Conservation (phyloP, 2,329 filamentous ascomycete species). For the Pestalotiopsis fici region DNA sequence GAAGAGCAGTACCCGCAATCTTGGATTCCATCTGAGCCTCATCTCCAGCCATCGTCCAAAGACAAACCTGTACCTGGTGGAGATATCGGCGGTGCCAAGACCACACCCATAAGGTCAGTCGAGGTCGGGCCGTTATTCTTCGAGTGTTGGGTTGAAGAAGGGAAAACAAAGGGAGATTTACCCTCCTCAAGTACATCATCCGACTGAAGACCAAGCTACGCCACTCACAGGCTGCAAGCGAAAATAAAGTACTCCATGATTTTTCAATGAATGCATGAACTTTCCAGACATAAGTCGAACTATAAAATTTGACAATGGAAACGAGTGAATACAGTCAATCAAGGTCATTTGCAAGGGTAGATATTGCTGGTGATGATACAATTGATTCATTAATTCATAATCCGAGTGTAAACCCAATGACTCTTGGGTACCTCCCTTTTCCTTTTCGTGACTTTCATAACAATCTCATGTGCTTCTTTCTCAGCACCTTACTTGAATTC, state of each 20-base stretch:
- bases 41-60: conserved; percentile 40
- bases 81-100: conserved; percentile 40
- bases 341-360: background rate
- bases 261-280: background rate
- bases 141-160: conserved; percentile 67
- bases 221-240: background rate
- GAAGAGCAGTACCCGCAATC: conserved; percentile 54
- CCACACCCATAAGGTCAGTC: conserved; percentile 53
- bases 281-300: background rate
- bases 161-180: conserved; percentile 40
- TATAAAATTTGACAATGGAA: background rate
- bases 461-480: background rate
- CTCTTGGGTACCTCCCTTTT: background rate
- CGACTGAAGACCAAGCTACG: background rate
- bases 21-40: conserved; percentile 59
- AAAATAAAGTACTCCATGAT: background rate
- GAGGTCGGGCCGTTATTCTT: conserved; percentile 62
- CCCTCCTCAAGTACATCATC: background rate
- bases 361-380: background rate
- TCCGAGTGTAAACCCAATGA: background rate
- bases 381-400: conserved; percentile 1
- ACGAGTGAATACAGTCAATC: background rate
- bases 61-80: conserved; percentile 28
- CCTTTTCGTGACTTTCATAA: background rate
- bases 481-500: background rate